Base-by-base conservation (phyloP, 2,329 filamentous ascomycete species). In the Penicillium sp. region DNA sequence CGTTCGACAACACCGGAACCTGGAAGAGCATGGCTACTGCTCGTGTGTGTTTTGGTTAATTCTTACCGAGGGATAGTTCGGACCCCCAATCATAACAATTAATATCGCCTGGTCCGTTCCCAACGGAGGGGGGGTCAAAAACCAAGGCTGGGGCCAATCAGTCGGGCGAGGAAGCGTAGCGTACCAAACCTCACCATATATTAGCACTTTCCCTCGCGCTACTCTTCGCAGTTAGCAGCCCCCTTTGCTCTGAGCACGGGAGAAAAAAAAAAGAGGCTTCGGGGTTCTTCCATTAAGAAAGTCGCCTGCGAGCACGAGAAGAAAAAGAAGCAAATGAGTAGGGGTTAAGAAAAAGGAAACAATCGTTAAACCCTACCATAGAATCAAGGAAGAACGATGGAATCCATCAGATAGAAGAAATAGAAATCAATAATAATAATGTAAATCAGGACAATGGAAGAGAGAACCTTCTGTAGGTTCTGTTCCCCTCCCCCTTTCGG, bases 111-210 rank as follows among this genome's bases (percentile, higher is more conserved):
- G 35, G 30, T 19, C 45, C 42, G 22, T 49, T 42, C 45, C 13
- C 17, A 50, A 33, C 30, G 35, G 45, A n/a, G 26, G 26, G 47
- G 45, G 37, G 56, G 30, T 12, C 30, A 38, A 53, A 56, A 51
- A 35, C 49, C 28, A 45, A 30, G 26, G 24, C 19, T 35, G 28
- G 56, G 38, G 62, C 65, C 65, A 67, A 66, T 68, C 65, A 66
- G 45, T 40, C 15, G 10, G 37, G 37, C 50, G 42, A 42, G 15
- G 17, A 56, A 49, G 28, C 63, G 62, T 68, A 66, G 64, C 58
- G 66, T 68, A 68, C 65, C 65, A 66, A 56, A 65, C 49, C 53
- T 65, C 37, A 53, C 59, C n/a, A 45, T 60, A 61, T 66, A 40
- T 62, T 58, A 61, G 38, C 58, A 56, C 24, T 22, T 30, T 33